phyloP scores from a whole-genome alignment of 768 basidiomycete species.

The Sporobolomyces roseus region DNA sequence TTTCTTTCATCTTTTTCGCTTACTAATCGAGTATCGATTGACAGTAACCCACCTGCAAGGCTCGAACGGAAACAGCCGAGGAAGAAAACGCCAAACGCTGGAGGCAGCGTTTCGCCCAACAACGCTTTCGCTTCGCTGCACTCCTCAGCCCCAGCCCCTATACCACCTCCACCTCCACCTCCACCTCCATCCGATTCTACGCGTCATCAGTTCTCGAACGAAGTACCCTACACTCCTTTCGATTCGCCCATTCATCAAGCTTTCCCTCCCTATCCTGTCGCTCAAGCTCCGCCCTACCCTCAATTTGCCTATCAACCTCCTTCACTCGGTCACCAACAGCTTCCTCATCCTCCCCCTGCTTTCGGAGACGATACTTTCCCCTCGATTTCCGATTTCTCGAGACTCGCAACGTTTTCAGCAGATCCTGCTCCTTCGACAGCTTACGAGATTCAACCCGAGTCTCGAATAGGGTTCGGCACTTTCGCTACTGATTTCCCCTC shows the following conservation, averaged over 20 bases:
- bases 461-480: not conserved
- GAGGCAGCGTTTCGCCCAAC: not conserved
- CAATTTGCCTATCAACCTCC: no score
- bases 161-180: not conserved
- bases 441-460: not conserved
- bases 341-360: no score
- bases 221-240: not conserved
- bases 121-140: not conserved
- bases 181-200: not conserved
- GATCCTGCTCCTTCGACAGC: not conserved
- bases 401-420: no score
- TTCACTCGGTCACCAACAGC: no score
- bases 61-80: constrained; percentile 13
- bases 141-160: no score
- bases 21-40: not conserved
- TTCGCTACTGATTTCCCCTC: constrained; percentile 1
- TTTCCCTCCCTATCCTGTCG: not conserved
- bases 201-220: no score
- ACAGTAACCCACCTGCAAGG: constrained; percentile 15
- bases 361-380: no score
- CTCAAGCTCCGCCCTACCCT: not conserved
- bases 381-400: no score
- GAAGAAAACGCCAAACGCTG: not conserved
- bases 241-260: not conserved
- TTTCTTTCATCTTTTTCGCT: not conserved